phyloP scores from a whole-genome alignment of 805 yeast genomes.

The Myxozyma melibiosi region DNA sequence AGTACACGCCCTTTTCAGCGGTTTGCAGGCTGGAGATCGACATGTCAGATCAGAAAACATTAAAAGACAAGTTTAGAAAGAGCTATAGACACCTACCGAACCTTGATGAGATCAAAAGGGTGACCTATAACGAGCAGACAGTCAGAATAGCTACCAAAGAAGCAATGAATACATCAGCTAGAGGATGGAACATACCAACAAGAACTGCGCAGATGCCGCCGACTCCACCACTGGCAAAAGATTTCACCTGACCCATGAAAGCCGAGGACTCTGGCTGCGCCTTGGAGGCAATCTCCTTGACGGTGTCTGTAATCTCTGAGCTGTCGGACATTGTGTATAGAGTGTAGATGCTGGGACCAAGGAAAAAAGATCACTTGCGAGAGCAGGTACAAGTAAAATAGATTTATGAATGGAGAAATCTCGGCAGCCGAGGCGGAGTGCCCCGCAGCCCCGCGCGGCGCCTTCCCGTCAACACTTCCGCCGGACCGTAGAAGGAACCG shows the following conservation, averaged over 20 bases:
- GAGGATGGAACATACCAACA: conserved; percentile 55
- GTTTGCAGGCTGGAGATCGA: conserved; percentile 69
- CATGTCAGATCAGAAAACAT: neutral
- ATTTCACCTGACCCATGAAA: conserved; percentile 74
- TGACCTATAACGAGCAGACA: conserved; percentile 46
- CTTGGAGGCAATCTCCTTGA: neutral
- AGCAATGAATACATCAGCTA: neutral
- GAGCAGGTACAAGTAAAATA: too few relatives aligned
- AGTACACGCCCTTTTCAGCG: conserved; percentile 57
- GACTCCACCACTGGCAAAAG: conserved; percentile 90
- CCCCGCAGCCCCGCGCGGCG: conserved; percentile 22
- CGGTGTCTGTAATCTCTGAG: conserved; percentile 34
- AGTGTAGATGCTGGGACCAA: neutral
- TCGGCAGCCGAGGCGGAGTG: conserved; percentile 17
- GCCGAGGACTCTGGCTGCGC: conserved; percentile 33
- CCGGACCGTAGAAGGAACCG: too few relatives aligned
- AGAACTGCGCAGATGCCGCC: conserved; percentile 96
- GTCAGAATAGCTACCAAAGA: neutral
- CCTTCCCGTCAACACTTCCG: conserved; percentile 13
- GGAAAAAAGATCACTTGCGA: too few relatives aligned
- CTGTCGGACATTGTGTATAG: conserved; percentile 36
- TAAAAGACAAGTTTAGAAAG: neutral
- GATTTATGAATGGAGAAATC: too few relatives aligned
- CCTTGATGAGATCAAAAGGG: conserved; percentile 93
- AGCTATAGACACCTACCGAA: conserved; percentile 38